Base-by-base conservation (phyloP, 2,329 filamentous ascomycete species). In the Colletotrichum coccodes region DNA sequence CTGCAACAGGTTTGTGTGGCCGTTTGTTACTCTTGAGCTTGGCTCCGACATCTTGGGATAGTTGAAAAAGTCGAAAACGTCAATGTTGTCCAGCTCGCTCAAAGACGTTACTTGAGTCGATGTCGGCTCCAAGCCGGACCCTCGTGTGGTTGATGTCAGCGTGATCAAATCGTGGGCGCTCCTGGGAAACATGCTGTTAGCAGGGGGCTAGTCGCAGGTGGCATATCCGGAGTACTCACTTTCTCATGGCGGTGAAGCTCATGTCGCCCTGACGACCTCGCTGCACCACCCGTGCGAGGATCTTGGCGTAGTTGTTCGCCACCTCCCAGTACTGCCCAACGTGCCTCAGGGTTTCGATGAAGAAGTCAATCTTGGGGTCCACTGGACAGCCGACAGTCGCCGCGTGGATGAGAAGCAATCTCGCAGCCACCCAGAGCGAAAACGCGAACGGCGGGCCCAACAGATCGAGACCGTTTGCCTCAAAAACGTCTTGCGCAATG, bases 11-110 rank as follows among this genome's bases (percentile, higher is more conserved):
- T 70, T 74, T 12, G 72, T 72, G 34, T 79, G 76, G 1, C 73
- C 72, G 5, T 65, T 72, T 0, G 72, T 57, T 0, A 65, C 62
- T 11, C 71, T 65, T 26, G 26, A 21, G 30, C 49, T 49, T 32
- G 64, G 64, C 34, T 76, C 73, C 1, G 74, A 63, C 1, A 79
- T 64, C 21, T 79, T 80, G 14, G 82, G 82, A 47, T 80, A 81
- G 28, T 83, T 82, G 73, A 84, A 84, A 64, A 84, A 84, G 70
- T 83, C 82, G 50, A 84, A 84, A 3, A 84, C 76, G 30, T 84
- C 81, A 23, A 84, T 81, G 50, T 79, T 80, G 66, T 84, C 82
- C 3, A 84, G 75, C 64, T 84, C 82, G 68, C 75, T 78, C 5
- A 81, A 75, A 0, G 81, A 79, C 4, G 79, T 79, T 2, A 76